Evolutionary conservation across 2,329 filamentous ascomycete species (phyloP), one percentile per base, ranked within the genome.

Genomic region (Diplocarpon rosae): DNA sequence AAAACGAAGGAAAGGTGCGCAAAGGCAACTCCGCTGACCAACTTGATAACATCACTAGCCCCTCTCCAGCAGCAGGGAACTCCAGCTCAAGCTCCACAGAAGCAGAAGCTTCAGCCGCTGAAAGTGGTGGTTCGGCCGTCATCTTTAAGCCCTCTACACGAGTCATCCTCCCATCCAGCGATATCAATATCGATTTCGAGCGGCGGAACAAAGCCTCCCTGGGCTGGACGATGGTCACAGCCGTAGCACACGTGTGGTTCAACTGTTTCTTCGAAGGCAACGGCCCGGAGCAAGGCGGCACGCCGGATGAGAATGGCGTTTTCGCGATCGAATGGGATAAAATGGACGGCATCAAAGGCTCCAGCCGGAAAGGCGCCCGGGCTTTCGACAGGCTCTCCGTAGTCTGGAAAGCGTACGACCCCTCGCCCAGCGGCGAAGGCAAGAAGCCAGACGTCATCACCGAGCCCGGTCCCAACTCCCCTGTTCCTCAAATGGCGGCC

Each of bases 331-430:
- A 76, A n/a, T 86, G 80, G 78, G 78, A 84, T 14, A 73, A 72
- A 15, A 85, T 98, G 78, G 92, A 98, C 55, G 92, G 92, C 2
- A 89, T 98, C 63, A 95, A 95, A 62, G 92, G 92, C 1, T 89
- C 83, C 4, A 78, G 73, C 16, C 75, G 80, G 28, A 94, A 94
- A 62, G 92, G 92, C 0, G 83, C 83, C 0, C 73, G 81, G 35
- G 86, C 85, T 0, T 78, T 94, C 8, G 90, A 98, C 59, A 76
- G 76, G 33, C 69, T 96, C 17, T 80, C 85, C 10, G 84, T 96
- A 0, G 81, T 95, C 0, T 98, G 92, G 92, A 78, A 79, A 51
- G 33, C 67, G 2, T 62, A 60, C 14, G 60, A 62, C 31, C 51
- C 56, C 1, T 52, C 52, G 17, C 53, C 51, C 13, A 56, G 54